Conservation (phyloP, 1,139 yeast species). For the Sugiyamaella pinicola region DNA sequence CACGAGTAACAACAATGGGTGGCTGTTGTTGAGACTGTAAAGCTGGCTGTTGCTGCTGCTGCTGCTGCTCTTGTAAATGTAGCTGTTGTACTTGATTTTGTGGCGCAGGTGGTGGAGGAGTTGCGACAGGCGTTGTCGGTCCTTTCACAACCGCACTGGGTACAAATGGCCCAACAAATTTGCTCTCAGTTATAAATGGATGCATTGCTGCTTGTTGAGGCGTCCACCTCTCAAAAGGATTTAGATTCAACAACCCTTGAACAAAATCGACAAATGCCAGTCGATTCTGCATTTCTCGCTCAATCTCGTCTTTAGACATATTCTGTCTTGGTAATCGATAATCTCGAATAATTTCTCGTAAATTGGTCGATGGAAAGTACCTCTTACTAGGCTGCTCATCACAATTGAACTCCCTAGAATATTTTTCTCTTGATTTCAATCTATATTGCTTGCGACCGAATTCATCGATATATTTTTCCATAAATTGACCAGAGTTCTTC, state of each 20-base stretch:
- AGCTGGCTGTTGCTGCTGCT: conserved; percentile 13
- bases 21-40: conserved; percentile 3
- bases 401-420: conserved; percentile 55
- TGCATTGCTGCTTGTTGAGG: conserved; percentile 94
- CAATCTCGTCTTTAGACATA: conserved; percentile 59
- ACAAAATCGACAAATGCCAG: conserved; percentile 75
- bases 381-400: conserved; percentile 81
- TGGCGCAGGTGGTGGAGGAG: conserved; percentile 17
- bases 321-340: conserved; percentile 74
- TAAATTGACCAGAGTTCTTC: conserved; percentile 71
- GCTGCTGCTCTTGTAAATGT: neutral
- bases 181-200: conserved; percentile 69
- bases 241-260: conserved; percentile 72
- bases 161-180: conserved; percentile 43
- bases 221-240: conserved; percentile 93
- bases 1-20: neutral
- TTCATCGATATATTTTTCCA: conserved; percentile 50
- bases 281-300: conserved; percentile 68
- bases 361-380: conserved; percentile 73
- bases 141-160: conserved; percentile 29
- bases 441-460: conserved; percentile 47
- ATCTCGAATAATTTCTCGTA: conserved; percentile 74
- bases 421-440: conserved; percentile 61
- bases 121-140: conserved; percentile 10
- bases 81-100: neutral